A percentile compares a stretch with the other conserved stretches of the same genome.
phyloP scores from a whole-genome alignment of 2,329 filamentous ascomycete genomes.

The Diaporthe amygdali region DNA sequence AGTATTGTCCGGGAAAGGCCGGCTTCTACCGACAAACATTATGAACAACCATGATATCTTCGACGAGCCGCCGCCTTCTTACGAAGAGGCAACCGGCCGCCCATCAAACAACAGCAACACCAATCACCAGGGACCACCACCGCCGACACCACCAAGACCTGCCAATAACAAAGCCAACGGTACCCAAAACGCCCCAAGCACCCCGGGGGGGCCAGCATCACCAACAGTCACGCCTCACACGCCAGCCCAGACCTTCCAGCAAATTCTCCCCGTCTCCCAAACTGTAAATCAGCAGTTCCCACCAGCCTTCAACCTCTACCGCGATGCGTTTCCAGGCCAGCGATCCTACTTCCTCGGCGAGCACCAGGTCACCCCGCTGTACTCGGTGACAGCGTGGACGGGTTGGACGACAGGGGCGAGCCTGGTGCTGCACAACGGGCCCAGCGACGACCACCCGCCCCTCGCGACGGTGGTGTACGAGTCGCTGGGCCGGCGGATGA shows the following conservation, averaged over 20 bases:
- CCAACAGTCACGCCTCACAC: background rate
- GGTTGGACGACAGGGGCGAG: constrained; percentile 34
- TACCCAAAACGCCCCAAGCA: background rate
- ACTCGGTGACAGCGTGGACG: constrained; percentile 35
- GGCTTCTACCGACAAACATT: background rate
- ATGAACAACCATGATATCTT: constrained; percentile 10
- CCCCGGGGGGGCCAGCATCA: background rate
- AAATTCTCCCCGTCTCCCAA: constrained; percentile 2
- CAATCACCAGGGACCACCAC: background rate
- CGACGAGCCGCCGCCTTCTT: constrained; percentile 22
- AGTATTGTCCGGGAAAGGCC: background rate
- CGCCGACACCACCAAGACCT: background rate
- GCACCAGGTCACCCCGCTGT: constrained; percentile 37
- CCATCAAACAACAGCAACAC: background rate
- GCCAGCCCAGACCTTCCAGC: constrained; percentile 18
- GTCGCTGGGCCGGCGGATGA: constrained; percentile 25
- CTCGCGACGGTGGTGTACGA: constrained; percentile 35
- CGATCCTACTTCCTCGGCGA: constrained; percentile 35
- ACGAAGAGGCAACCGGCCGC: constrained; percentile 18
- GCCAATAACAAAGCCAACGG: background rate
- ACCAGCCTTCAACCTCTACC: constrained; percentile 38
- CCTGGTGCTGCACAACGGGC: constrained; percentile 41
- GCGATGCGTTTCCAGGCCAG: constrained; percentile 20
- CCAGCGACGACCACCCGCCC: constrained; percentile 32
- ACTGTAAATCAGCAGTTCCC: constrained; percentile 36